Conservation (phyloP, 2,329 filamentous ascomycete genomes). For the Fonsecaea monophora region DNA sequence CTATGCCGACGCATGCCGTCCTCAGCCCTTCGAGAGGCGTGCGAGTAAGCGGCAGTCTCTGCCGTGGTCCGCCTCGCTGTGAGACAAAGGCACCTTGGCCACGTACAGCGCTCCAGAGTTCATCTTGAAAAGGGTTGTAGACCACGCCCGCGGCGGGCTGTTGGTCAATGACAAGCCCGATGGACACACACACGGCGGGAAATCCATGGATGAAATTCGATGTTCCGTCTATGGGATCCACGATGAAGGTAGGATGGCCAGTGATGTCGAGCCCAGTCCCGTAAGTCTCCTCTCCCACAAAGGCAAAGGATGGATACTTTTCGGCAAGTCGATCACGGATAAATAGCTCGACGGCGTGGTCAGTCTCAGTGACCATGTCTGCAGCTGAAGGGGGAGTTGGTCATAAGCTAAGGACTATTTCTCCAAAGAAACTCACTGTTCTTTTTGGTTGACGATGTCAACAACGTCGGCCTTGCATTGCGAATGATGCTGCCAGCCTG, state of each 20-base stretch:
- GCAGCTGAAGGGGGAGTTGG: too few species aligned
- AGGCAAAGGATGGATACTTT: slow-evolving; percentile 73
- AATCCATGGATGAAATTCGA: slow-evolving; percentile 83
- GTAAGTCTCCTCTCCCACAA: slow-evolving; percentile 79
- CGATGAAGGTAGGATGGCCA: slow-evolving; percentile 71
- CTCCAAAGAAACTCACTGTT: too few species aligned
- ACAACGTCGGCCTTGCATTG: too few species aligned
- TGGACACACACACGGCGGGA: slow-evolving; percentile 81
- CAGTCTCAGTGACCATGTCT: slow-evolving; percentile 78
- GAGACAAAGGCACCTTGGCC: slow-evolving; percentile 74
- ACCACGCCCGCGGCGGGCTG: slow-evolving; percentile 73
- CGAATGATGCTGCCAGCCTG: too few species aligned
- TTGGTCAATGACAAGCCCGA: slow-evolving; percentile 68
- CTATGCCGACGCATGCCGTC: slow-evolving; percentile 72
- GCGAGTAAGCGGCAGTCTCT: slow-evolving; percentile 64
- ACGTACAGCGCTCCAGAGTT: slow-evolving; percentile 71
- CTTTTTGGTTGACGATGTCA: too few species aligned
- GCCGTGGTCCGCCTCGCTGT: slow-evolving; percentile 55
- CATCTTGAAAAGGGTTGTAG: slow-evolving; percentile 72
- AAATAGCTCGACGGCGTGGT: slow-evolving; percentile 76
- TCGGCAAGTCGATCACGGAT: slow-evolving; percentile 65
- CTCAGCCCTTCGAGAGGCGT: slow-evolving; percentile 67
- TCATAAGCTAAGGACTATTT: too few species aligned
- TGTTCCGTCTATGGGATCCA: slow-evolving; percentile 79
- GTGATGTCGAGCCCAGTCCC: slow-evolving; percentile 69